phyloP scores from a whole-genome alignment of 352 stramenopile genomes.

The Pelagophyceae sp. region DNA sequence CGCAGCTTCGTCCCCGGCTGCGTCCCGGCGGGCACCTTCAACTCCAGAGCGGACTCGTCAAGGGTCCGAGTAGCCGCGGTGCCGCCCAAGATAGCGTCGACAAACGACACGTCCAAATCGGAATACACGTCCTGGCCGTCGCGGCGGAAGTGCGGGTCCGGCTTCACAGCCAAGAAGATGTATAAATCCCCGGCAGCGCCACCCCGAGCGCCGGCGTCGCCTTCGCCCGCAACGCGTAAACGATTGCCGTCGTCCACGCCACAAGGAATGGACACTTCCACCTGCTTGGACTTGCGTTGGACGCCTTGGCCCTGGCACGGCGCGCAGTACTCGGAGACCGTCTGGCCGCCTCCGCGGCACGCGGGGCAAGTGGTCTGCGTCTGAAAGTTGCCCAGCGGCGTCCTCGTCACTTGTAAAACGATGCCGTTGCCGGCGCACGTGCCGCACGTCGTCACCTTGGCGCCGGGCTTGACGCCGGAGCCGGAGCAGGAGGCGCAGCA shows the following conservation, averaged over 20 bases:
- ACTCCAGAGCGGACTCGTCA: slow-evolving; percentile 58
- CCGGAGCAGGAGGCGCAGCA: slow-evolving; percentile 52
- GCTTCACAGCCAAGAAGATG: slow-evolving; percentile 69
- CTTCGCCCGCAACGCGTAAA: slow-evolving; percentile 61
- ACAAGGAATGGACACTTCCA: slow-evolving; percentile 63
- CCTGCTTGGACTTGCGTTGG: slow-evolving; percentile 63
- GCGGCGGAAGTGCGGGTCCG: slow-evolving; percentile 48
- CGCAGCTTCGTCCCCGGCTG: slow-evolving; percentile 64
- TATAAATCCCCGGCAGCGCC: slow-evolving; percentile 62
- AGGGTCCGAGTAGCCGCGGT: slow-evolving; percentile 58
- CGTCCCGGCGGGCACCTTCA: slow-evolving; percentile 64
- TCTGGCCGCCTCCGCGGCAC: slow-evolving; percentile 59
- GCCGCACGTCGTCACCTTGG: slow-evolving; percentile 49
- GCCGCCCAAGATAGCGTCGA: slow-evolving; percentile 65
- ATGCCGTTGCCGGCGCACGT: slow-evolving; percentile 51
- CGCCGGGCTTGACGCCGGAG: slow-evolving; percentile 53
- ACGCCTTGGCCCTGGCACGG: slow-evolving; percentile 60
- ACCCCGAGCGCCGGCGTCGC: slow-evolving; percentile 61
- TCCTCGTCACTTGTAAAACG: slow-evolving; percentile 58
- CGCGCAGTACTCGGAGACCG: slow-evolving; percentile 66
- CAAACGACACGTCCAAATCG: slow-evolving; percentile 53
- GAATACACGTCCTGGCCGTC: slow-evolving; percentile 61
- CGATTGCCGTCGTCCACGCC: slow-evolving; percentile 69
- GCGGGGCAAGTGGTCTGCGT: slow-evolving; percentile 61
- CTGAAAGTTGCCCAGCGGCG: slow-evolving; percentile 65